A percentile compares a stretch with the other conserved stretches of the same genome.
These are phyloP conservation scores for Alternaria angustiovoidea DNA, from an alignment of 2,329 filamentous ascomycete species.

Conservation along the genomic window DNA sequence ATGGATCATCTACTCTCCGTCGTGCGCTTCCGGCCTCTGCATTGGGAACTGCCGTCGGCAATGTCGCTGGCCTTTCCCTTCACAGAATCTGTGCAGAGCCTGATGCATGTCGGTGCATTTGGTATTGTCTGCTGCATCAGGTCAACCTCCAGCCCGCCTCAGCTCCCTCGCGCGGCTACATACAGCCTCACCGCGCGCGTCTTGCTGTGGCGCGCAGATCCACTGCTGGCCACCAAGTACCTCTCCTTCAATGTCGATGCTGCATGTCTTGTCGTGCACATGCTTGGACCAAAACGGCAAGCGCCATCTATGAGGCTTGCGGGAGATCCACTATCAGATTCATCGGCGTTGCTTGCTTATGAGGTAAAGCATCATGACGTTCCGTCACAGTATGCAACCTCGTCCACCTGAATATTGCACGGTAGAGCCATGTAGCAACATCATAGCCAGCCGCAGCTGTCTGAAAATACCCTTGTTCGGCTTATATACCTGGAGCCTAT, in stretches of 20 bases:
- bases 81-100: slow-evolving; percentile 32
- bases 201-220: slow-evolving; percentile 28
- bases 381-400: slow-evolving; percentile 34
- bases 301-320: slow-evolving; percentile 28
- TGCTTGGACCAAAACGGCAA: slow-evolving; percentile 27
- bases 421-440: slow-evolving; percentile 10
- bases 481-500: slow-evolving; percentile 1
- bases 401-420: slow-evolving; percentile 24
- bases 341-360: slow-evolving; percentile 29
- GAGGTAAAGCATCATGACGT: slow-evolving; percentile 18
- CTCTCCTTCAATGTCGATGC: slow-evolving; percentile 21
- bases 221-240: slow-evolving; percentile 17
- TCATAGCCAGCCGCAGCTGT: slow-evolving; percentile 20
- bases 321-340: slow-evolving; percentile 28
- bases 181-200: slow-evolving; percentile 44
- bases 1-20: slow-evolving; percentile 14
- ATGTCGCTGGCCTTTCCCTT: slow-evolving; percentile 20
- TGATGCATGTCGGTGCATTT: slow-evolving; percentile 28
- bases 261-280: slow-evolving; percentile 27
- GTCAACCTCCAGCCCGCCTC: slow-evolving; percentile 38
- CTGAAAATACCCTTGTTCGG: slow-evolving; percentile 11
- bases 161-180: slow-evolving; percentile 36
- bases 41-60: slow-evolving; percentile 11
- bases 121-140: slow-evolving; percentile 29
- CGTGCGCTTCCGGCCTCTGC: slow-evolving; percentile 11